Evolutionary conservation across 805 yeast genomes (phyloP), one percentile per base, ranked within the genome.

Genomic region (Zygotorulaspora chibaensis): DNA sequence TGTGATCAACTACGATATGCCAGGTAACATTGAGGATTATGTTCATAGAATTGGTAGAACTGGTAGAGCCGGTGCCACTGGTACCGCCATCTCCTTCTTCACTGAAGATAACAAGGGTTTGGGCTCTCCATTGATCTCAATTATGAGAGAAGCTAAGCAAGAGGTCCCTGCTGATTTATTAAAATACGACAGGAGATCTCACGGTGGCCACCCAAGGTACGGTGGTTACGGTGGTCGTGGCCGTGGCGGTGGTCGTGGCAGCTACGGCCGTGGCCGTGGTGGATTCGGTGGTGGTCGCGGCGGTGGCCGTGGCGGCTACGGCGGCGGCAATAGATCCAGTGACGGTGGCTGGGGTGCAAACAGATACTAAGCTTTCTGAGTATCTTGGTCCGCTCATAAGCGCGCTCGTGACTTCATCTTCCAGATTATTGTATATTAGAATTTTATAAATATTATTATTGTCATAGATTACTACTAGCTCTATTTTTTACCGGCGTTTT

Each of bases 31-130:
- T 66, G 99, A 93, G 77, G 98, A 93, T 74, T 91, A 91, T 69
- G 97, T 91, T 53, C 99, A 91, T 71, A 83, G 99, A 75, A 93
- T 91, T 65, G 99, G 99, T 71, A 90, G 97, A 81, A 90, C 99
- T 55, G 99, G 99, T 69, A 88, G 99, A 80, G 99, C 97, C 57
- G 98, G 98, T 69, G 83, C 89, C 52, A 76, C 77, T 52, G 99
- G 99, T 79, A 90, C 93, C 52, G 97, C 99, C 45, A 80, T 89
- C 56, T 87, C 98, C 8, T 81, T 91, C 69, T 93, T 93, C 79
- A 88, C 97, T 48, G 85, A 81, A 54, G 90, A 76, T 55, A 87
- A 89, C 76, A 74, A 87, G 59, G 81, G 84, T 72, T 79, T 89
- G 70, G 97, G 98, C 58, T 85, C 87, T 61, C 93, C 88, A 62